These are phyloP conservation scores for Hemerocallis citrina DNA, from an alignment of 106 monocot species.

Conservation along the genomic window DNA sequence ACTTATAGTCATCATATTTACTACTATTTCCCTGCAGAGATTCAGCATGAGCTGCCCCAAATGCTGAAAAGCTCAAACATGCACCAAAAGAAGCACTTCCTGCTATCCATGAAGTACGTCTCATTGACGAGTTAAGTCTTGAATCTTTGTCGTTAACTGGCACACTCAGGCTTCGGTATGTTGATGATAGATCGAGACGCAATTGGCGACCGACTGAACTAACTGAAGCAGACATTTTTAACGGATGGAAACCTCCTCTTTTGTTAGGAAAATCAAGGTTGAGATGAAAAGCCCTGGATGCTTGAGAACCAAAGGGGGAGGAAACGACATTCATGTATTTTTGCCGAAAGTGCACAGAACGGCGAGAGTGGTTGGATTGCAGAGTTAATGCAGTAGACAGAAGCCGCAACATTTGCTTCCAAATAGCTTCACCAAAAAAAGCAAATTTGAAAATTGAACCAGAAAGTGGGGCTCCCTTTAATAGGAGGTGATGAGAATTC, in stretches of 20 bases:
- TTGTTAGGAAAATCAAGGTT: slow-evolving; percentile 15
- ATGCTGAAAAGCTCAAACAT: slow-evolving; percentile 54
- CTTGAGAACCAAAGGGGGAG: slow-evolving; percentile 10
- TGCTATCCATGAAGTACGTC: slow-evolving; percentile 17
- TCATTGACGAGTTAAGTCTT: slow-evolving; percentile 33
- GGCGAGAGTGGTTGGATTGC: slow-evolving; percentile 17
- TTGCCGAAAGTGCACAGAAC: slow-evolving; percentile 19
- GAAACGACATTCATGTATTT: slow-evolving; percentile 11
- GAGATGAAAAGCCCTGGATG: slow-evolving; percentile 3
- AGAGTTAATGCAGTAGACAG: no score
- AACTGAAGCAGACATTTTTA: slow-evolving; percentile 19
- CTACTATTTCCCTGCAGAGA: slow-evolving; percentile 16
- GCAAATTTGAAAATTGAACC: neutral
- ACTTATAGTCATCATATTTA: slow-evolving; percentile 18
- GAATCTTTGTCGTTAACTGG: slow-evolving; percentile 22
- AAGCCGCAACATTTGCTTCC: slow-evolving; percentile 22
- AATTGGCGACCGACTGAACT: slow-evolving; percentile 34
- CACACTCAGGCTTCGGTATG: slow-evolving; percentile 19
- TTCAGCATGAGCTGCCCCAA: slow-evolving; percentile 52
- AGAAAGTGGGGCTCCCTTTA: neutral
- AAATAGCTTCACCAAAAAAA: slow-evolving; percentile 3
- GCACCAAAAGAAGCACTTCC: slow-evolving; percentile 49
- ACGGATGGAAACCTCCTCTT: slow-evolving; percentile 14
- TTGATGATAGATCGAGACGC: slow-evolving; percentile 24
- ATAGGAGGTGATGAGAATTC: neutral